Evolutionary conservation across 306 rosid species (phyloP).

Genomic region (Trifolium subterraneum): DNA sequence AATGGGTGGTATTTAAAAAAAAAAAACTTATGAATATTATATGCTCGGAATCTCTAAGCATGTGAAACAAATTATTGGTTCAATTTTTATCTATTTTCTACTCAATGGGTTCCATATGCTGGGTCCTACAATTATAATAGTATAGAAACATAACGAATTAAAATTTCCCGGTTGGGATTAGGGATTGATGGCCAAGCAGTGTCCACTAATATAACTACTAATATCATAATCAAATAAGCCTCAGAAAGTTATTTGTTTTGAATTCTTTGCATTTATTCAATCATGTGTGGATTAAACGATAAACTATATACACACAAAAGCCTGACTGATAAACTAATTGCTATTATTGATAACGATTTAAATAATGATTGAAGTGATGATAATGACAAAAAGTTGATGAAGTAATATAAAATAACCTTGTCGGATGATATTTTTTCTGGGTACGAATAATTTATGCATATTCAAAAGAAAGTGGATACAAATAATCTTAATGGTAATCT

Average conservation of each 20-base stretch:
- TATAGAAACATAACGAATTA: conserved; percentile 55
- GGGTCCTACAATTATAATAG: conserved; percentile 41
- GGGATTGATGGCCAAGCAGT: conserved; percentile 40
- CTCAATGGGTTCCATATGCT: conserved; percentile 45
- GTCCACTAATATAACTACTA: neutral
- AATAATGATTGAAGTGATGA: conserved; percentile 45
- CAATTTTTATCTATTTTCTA: neutral
- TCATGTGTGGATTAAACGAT: neutral
- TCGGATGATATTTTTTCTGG: neutral
- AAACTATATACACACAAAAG: no score
- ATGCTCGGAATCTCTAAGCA: conserved; percentile 48
- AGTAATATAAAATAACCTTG: conserved; percentile 1
- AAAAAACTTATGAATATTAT: conserved; percentile 16
- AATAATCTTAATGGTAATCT: neutral
- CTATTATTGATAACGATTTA: conserved; percentile 16
- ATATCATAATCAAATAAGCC: neutral
- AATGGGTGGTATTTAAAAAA: no score
- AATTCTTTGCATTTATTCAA: conserved; percentile 47
- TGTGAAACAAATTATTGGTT: conserved; percentile 72
- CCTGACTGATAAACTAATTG: neutral
- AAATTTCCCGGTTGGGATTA: conserved; percentile 45
- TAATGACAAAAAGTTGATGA: neutral
- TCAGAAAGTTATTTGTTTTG: conserved; percentile 37
- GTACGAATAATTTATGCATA: neutral
- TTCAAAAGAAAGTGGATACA: neutral